Evolutionary conservation across 2,329 filamentous ascomycete genomes (phyloP), one percentile per base, ranked within the genome.

Genomic region (Talaromyces pinophilus): DNA sequence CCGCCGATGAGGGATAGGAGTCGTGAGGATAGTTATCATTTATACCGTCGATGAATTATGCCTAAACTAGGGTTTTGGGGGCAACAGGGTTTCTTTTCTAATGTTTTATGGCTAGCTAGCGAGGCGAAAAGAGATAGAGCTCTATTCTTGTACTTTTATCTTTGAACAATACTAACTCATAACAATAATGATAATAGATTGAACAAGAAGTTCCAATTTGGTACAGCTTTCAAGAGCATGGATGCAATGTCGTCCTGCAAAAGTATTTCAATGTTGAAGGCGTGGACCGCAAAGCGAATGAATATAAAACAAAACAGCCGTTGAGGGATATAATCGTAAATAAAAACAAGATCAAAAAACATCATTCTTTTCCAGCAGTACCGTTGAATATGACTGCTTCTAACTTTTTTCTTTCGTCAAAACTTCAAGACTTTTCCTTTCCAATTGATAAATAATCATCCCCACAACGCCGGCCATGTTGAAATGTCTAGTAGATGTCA

Each of bases 1-100:
- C 77, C 77, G 4, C 61, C 67, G 5, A 69, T 66, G 25, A 73
- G 72, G 65, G 75, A 78, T 25, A 67, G 55, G 44, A 59, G 65
- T n/a, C 69, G 69, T 59, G 71, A 73, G 65, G 71, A 71, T 40
- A 69, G 69, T 42, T 72, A 69, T 30, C 60, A 68, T 61, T 54
- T 68, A 15, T 73, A 72, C 67, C 73, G 72, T 68, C 67, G 71
- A 59, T 76, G 38, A 60, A 33, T 40, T 25, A 38, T 55, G n/a
- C 25, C 11, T 54, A 11, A 2, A 11, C 8, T 19, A 38, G 11
- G 52, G 2, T 19, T 15, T 55, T 33, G 19, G 19, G 11, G 52
- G 10, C n/a, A 10, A 35, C 17, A 7, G 19, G 25, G 17, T 5
- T 19, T 54, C 2, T 54, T 33, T 33, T 54, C 50, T 30, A 6